Evolutionary conservation across 495 filamentous ascomycete species (phyloP), one percentile per base, ranked within the genome.

Genomic region (Penicillium lagena): DNA sequence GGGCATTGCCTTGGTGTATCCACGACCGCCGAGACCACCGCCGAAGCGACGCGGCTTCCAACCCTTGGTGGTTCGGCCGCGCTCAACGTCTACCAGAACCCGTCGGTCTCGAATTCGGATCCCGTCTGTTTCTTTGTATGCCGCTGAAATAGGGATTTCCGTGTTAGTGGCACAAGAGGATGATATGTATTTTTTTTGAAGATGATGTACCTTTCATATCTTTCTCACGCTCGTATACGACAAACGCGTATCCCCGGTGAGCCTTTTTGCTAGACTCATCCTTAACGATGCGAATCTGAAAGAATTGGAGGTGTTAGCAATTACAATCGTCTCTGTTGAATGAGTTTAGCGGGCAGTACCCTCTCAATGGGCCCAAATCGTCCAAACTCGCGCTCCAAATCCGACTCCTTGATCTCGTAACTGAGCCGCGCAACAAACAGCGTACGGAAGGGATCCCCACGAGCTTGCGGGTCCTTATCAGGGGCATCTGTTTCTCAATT

Each of bases 211-310:
- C 91, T 85, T 95, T 96, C 94, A 98, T 96, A 60, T 98, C 93
- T 68, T 91, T 90, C 66, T 97, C 93, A 58, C 88, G 83, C 68
- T 97, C 91, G 63, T 90, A 98, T 38, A 96, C 90, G 54, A 98
- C 84, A 63, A 98, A 98, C 46, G 89, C 93, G 70, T 98, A 98
- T 49, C 93, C 93, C 52, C 82, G 78, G 62, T 93, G 85, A 36
- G 81, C 75, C 67, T 94, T 96, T 62, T 89, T 90, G 42, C 81
- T 79, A 59, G 83, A 83, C 52, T 87, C 90, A 50, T 73, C 60
- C 48, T 71, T 77, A 47, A 97, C 81, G 55, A 96, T 86, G 40
- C 91, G 87, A 59, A 96, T 95, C 89, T 96, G 22, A 22, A 22
- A 22, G 55, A 28, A 33, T 43, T 4, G 11, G 36, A 34, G n/a